Evolutionary conservation across 2,329 filamentous ascomycete genomes (phyloP).

Genomic region (Passalora sequoiae): DNA sequence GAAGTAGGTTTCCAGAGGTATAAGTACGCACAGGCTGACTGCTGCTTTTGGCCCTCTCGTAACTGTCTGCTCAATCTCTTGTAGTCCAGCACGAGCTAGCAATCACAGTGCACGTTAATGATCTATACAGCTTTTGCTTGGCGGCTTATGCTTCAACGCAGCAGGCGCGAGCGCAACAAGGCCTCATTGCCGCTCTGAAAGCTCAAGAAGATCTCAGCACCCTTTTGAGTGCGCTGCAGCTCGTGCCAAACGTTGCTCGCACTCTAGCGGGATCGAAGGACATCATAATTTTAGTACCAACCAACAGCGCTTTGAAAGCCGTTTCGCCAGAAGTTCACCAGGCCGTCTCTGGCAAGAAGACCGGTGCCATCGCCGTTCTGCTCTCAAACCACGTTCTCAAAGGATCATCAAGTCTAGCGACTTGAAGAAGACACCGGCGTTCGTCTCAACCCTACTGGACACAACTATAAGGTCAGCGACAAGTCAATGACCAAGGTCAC

Average conservation of each 20-base stretch:
- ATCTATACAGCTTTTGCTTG: too few species aligned
- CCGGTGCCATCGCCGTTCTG: conserved; percentile 4
- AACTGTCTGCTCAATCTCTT: background rate
- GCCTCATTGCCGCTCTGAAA: conserved; percentile 12
- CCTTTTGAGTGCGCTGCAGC: conserved; percentile 17
- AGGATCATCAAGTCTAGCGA: conserved; percentile 6
- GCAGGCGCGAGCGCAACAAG: conserved; percentile 12
- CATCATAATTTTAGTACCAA: conserved; percentile 60
- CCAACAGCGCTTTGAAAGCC: conserved; percentile 55
- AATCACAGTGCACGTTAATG: background rate
- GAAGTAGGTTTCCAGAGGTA: background rate
- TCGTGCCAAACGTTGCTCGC: conserved; percentile 17
- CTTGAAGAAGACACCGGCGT: conserved; percentile 2
- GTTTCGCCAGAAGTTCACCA: conserved; percentile 6
- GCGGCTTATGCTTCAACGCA: background rate
- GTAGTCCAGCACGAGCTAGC: background rate
- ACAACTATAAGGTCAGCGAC: conserved; percentile 15
- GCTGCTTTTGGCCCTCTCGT: background rate
- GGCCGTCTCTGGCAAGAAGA: conserved; percentile 5
- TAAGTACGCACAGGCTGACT: background rate
- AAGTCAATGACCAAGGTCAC: conserved; percentile 39
- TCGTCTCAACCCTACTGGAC: conserved; percentile 8
- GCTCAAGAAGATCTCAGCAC: conserved; percentile 14
- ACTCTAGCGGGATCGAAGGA: conserved; percentile 31
- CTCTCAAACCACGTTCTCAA: conserved; percentile 14